Base-by-base conservation (phyloP, 305 asterid genomes). In the Plantago rigida region DNA sequence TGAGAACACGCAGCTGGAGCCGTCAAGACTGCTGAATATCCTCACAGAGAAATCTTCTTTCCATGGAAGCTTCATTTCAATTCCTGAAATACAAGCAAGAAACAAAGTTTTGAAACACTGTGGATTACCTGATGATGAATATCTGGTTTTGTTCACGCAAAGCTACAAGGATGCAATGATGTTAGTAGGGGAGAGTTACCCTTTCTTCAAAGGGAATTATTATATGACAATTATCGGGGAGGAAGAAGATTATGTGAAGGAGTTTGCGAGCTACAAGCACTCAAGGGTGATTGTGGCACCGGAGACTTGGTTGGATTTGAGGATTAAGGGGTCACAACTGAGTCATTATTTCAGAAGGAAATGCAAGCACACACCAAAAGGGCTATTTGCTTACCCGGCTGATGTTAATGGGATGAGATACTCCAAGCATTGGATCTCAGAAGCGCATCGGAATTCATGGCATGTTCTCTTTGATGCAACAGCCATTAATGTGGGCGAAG, bases 141-240 rank as follows among this genome's bases (percentile, higher is more conserved):
- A 82, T 66, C 90, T 85, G 1, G 87, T 85, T 26, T 76, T 85
- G n/a, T 85, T 85, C 67, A 78, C 90, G 12, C 86, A 79, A 55
- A 78, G 63, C 58, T 79, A 79, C 29, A 82, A 74, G 71, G 94
- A 85, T 56, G 94, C 94, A 13, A 81, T 82, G 94, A 81, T 85
- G 94, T 48, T 85, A 66, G 86, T 85, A n/a, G 94, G 94, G 28
- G 94, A 85, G 54, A 82, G 94, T 77, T 85, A 80, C 73, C 94
- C 94, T 0, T 85, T 82, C 45, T 82, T 82, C 79, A 79, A 78
- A 66, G 87, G 87, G 66, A 85, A 81, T 44, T 70, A 69, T 22
- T 85, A 85, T 56, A 60, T 85, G 68, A 82, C 84, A 0, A 74
- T 73, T 12, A 69, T 82, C 7, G 77, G 72, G 1, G 80, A 85